Base-by-base conservation (phyloP, 306 rosid genomes). In the Vigna angularis region DNA sequence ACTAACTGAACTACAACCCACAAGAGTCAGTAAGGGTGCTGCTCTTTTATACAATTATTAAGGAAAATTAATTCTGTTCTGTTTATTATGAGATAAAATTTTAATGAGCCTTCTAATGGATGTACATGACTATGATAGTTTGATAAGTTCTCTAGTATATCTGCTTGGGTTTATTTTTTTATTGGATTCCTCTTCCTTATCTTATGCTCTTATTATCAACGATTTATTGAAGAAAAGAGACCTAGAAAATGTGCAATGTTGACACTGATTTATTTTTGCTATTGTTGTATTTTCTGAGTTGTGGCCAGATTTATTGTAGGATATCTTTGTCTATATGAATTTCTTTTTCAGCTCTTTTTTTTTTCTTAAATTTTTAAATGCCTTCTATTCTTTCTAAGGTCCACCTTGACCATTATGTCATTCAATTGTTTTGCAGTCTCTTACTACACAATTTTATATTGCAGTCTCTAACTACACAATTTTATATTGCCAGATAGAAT, bases 401-500 rank as follows among this genome's bases (percentile, higher is more conserved):
- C 47, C 44, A 26, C 75, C 62, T 65, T 73, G 58, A 44, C 18
- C 26, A 69, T 68, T 59, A 22, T 57, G 70, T 74, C 28, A 16
- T 36, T 74, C 58, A 56, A 34, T 58, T 34, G 24, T 14, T 58
- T 58, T 40, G 55, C 20, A 49, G 55, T 38, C 63, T 50, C 65
- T 77, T 57, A 34, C 36, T 69, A 63, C 47, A 71, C 79, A 24
- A 14, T 79, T 34, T 34, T 34, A 34, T 34, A 34, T 58, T 40
- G 55, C 12, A 49, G 55, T 38, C 68, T 50, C 58, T 77, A 49
- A 34, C 36, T 69, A 63, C 47, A 71, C 79, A 24, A 14, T 79
- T 72, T 79, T 44, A 45, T 45, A 63, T 74, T 83, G 72, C 55
- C 38, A 55, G 24, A 34, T 38, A 40, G 70, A 49, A 20, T 84